phyloP scores from a whole-genome alignment of 2,329 filamentous ascomycete species.

The Mariannaea sp. region DNA sequence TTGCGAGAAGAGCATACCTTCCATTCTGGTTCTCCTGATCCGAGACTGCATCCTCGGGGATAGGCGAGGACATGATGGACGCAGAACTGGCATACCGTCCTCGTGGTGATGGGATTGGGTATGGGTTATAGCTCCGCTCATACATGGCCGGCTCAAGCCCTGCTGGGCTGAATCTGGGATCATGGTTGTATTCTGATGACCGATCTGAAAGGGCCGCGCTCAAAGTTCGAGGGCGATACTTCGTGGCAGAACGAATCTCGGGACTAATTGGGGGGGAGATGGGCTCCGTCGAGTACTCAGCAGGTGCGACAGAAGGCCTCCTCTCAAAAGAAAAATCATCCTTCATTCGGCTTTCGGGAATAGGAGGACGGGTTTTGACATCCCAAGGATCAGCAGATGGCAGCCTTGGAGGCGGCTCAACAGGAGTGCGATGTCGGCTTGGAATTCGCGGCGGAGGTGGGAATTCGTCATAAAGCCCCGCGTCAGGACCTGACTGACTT shows the following conservation, averaged over 20 bases:
- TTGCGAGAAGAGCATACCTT: constrained; percentile 25
- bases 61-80: constrained; percentile 34
- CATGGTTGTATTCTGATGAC: constrained; percentile 31
- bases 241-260: constrained; percentile 12
- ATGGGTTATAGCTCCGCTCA: constrained; percentile 34
- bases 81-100: constrained; percentile 30
- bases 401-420: constrained; percentile 40
- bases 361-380: constrained; percentile 33
- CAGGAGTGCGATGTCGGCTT: constrained; percentile 23
- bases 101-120: constrained; percentile 28
- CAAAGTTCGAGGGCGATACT: constrained; percentile 27
- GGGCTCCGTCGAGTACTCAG: constrained; percentile 32
- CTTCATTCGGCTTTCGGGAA: constrained; percentile 26
- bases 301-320: constrained; percentile 30
- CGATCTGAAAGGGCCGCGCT: constrained; percentile 25
- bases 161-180: constrained; percentile 29
- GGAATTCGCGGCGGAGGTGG: constrained; percentile 17
- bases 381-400: constrained; percentile 53
- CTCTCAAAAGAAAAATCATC: constrained; percentile 35
- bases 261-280: constrained; percentile 33
- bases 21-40: constrained; percentile 24
- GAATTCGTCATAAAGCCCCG: constrained; percentile 29
- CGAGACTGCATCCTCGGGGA: constrained; percentile 36
- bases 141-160: constrained; percentile 26
- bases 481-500: constrained; percentile 34